These are phyloP conservation scores for Veloporphyrellus conicus DNA, from an alignment of 1,284 basidiomycete species.

Conservation along the genomic window DNA sequence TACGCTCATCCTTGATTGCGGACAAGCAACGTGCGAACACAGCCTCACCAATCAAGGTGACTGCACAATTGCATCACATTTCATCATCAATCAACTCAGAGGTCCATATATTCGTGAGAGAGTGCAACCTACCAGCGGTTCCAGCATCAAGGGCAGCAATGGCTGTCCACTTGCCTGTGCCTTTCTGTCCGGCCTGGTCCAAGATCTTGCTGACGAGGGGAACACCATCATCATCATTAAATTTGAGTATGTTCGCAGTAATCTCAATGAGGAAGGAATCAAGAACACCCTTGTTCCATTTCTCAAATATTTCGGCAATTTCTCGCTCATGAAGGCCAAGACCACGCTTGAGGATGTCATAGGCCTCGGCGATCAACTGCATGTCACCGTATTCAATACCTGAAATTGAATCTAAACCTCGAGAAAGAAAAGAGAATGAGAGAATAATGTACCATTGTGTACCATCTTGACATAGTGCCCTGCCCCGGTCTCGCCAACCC, in stretches of 20 bases:
- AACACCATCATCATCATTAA: conserved; percentile 92
- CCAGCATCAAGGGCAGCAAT: conserved; percentile 97
- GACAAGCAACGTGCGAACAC: conserved; percentile 99
- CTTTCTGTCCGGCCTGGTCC: conserved; percentile 97
- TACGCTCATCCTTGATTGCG: conserved; percentile 95
- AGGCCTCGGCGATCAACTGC: conserved; percentile 98
- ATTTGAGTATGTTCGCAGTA: conserved; percentile 91
- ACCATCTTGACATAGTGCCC: conserved; percentile 99
- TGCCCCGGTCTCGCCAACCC: conserved; percentile 94
- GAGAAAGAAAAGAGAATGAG: conserved; percentile 12
- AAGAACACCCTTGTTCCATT: conserved; percentile 98
- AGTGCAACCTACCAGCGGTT: conserved; percentile 60
- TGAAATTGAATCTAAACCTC: conserved; percentile 27
- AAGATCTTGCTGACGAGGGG: conserved; percentile 93
- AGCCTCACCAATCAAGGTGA: conserved; percentile 98
- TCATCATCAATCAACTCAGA: conserved; percentile 8
- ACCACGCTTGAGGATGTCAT: conserved; percentile 97
- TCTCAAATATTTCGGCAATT: conserved; percentile 84
- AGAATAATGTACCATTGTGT: conserved; percentile 74
- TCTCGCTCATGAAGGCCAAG: conserved; percentile 81
- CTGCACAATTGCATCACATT: conserved; percentile 38
- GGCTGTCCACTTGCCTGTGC: conserved; percentile 99
- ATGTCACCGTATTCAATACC: conserved; percentile 99
- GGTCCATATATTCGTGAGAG: conserved; percentile 4
- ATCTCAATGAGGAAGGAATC: conserved; percentile 99